Evolutionary conservation across 2,329 filamentous ascomycete genomes (phyloP).

Genomic region (Aspergillus floridensis): DNA sequence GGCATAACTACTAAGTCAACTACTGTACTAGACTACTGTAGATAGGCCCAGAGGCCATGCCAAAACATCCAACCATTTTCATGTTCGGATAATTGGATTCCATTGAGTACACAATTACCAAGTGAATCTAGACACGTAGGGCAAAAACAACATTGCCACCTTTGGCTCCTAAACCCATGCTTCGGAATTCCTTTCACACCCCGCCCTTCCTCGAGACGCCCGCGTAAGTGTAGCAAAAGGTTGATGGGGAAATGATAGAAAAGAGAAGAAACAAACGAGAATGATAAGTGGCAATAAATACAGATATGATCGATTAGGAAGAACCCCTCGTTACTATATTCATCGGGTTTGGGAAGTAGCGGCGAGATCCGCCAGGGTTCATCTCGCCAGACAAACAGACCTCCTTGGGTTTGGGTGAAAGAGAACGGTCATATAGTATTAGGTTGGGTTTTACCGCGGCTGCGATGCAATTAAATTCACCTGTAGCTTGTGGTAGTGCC

Average conservation of each 20-base stretch:
- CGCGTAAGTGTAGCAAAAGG: conserved; percentile 9
- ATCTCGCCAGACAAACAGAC: conserved; percentile 19
- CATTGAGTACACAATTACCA: not conserved
- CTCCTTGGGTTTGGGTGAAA: conserved; percentile 23
- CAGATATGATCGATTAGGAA: not conserved
- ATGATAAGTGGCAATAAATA: conserved; percentile 12
- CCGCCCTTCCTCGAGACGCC: conserved; percentile 27
- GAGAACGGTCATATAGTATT: conserved; percentile 31
- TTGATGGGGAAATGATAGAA: conserved; percentile 4
- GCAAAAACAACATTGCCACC: conserved; percentile 19
- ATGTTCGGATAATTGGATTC: not conserved
- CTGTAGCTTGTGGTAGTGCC: conserved; percentile 18
- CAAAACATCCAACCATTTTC: no score
- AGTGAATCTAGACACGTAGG: conserved; percentile 11
- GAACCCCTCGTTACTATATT: conserved; percentile 7
- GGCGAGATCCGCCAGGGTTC: conserved; percentile 10
- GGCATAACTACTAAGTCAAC: no score
- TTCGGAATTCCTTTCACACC: conserved; percentile 18
- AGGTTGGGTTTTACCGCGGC: conserved; percentile 17
- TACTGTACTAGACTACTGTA: no score
- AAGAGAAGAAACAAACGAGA: not conserved
- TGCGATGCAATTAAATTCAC: conserved; percentile 13
- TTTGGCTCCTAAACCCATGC: conserved; percentile 30
- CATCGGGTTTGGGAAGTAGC: conserved; percentile 1
- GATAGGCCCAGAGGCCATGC: no score